Conservation (phyloP, 129 eudicot genomes). For the Smallanthus sonchifolius region DNA sequence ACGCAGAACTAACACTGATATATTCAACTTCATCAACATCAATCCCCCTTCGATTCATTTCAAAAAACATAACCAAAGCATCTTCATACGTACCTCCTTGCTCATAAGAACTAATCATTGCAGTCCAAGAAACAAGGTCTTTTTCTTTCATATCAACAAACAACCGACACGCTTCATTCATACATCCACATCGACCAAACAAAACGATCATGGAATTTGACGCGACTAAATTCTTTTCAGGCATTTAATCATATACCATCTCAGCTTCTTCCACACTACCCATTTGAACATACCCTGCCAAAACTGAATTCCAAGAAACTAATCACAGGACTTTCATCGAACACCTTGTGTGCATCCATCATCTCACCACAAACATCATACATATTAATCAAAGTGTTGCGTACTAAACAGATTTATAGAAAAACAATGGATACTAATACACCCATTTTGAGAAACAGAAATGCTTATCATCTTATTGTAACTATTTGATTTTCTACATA, state of each 20-base stretch:
- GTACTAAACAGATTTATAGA: slow-evolving; percentile 68
- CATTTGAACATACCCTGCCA: slow-evolving; percentile 65
- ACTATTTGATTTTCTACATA: no score
- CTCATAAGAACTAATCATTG: slow-evolving; percentile 65
- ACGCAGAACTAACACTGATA: slow-evolving; percentile 66
- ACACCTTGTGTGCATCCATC: slow-evolving; percentile 54
- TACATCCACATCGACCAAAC: slow-evolving; percentile 52
- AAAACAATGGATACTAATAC: no score
- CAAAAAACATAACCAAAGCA: slow-evolving; percentile 47
- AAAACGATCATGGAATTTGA: slow-evolving; percentile 76
- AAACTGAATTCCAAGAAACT: slow-evolving; percentile 71
- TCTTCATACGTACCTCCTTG: slow-evolving; percentile 49
- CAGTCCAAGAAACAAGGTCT: slow-evolving; percentile 78
- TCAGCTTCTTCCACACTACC: slow-evolving; percentile 59
- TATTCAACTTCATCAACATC: slow-evolving; percentile 63
- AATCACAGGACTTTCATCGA: slow-evolving; percentile 60
- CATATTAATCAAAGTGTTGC: slow-evolving; percentile 64
- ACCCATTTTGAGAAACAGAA: no score
- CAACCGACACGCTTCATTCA: slow-evolving; percentile 43
- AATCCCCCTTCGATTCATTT: slow-evolving; percentile 40
- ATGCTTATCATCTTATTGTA: no score
- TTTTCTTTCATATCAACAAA: slow-evolving; percentile 49
- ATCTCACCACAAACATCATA: slow-evolving; percentile 49
- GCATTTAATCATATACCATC: slow-evolving; percentile 52
- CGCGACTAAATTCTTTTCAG: slow-evolving; percentile 51